These are phyloP conservation scores for Leccinum ochraceum DNA, from an alignment of 768 basidiomycete species.

Conservation along the genomic window DNA sequence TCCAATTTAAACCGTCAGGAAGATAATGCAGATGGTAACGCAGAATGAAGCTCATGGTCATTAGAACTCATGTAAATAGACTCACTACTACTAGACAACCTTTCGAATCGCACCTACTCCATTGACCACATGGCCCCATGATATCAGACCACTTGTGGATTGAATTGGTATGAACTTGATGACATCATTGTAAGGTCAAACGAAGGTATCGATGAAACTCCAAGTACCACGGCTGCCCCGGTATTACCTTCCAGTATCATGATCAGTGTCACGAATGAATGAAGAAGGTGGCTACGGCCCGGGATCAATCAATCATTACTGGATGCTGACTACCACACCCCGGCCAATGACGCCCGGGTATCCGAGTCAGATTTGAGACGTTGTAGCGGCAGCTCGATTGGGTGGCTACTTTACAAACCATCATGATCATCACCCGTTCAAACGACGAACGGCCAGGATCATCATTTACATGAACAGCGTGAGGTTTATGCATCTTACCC, in stretches of 20 bases:
- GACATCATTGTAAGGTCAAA: not conserved
- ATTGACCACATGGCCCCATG: no score
- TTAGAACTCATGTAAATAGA: no score
- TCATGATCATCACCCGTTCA: not conserved
- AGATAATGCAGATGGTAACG: no score
- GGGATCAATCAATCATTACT: not conserved
- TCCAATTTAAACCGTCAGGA: no score
- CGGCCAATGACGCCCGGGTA: no score
- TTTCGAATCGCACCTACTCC: no score
- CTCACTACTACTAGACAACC: no score
- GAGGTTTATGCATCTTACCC: not conserved
- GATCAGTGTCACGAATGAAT: not conserved
- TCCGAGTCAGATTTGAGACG: not conserved
- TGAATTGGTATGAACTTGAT: not conserved
- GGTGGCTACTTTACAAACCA: not conserved
- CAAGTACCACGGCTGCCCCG: not conserved
- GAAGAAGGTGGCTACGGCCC: not conserved
- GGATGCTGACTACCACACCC: not conserved
- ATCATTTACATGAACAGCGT: not conserved
- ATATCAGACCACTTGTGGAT: no score
- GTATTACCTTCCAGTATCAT: no score
- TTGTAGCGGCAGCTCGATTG: not conserved
- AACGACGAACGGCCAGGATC: not conserved
- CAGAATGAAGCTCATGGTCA: no score
- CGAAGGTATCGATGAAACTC: not conserved